Conservation (phyloP, 2,329 filamentous ascomycete species). For the Alternaria arborescens region DNA sequence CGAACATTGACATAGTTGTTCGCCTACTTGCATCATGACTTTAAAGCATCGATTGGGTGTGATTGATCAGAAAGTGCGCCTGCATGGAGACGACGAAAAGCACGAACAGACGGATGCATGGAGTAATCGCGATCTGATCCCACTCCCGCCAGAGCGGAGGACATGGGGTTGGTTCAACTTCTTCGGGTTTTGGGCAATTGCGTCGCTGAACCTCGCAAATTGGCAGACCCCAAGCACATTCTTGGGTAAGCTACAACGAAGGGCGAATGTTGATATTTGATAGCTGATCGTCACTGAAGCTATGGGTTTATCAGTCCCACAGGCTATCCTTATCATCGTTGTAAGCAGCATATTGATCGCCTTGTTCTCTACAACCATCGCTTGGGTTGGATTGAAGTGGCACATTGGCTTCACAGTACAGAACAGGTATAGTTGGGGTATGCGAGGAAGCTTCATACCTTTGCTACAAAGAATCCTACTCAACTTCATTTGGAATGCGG, state of each 20-base stretch:
- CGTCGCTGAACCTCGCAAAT: slow-evolving; percentile 54
- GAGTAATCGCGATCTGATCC: slow-evolving; percentile 52
- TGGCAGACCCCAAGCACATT: slow-evolving; percentile 61
- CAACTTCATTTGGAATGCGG: slow-evolving; percentile 62
- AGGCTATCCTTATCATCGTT: slow-evolving; percentile 60
- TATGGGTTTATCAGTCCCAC: slow-evolving; percentile 58
- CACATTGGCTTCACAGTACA: slow-evolving; percentile 62
- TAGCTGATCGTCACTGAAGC: slow-evolving; percentile 33
- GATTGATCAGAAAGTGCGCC: slow-evolving; percentile 45
- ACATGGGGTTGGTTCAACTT: slow-evolving; percentile 56
- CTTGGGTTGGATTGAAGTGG: slow-evolving; percentile 60
- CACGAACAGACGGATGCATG: slow-evolving; percentile 58
- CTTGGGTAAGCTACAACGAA: slow-evolving; percentile 40
- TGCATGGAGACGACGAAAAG: slow-evolving; percentile 53
- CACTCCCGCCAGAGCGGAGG: slow-evolving; percentile 49
- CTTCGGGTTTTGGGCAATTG: slow-evolving; percentile 55
- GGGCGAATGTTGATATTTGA: not conserved
- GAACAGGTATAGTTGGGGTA: slow-evolving; percentile 61
- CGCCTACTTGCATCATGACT: slow-evolving; percentile 9
- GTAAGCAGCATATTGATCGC: slow-evolving; percentile 55
- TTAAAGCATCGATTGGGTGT: slow-evolving; percentile 24
- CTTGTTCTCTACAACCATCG: slow-evolving; percentile 56
- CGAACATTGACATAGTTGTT: not conserved
- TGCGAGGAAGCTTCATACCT: slow-evolving; percentile 60
- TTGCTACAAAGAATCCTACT: slow-evolving; percentile 58